Base-by-base conservation (phyloP, 108 stramenopile genomes). In the Stephanodiscus triporus region DNA sequence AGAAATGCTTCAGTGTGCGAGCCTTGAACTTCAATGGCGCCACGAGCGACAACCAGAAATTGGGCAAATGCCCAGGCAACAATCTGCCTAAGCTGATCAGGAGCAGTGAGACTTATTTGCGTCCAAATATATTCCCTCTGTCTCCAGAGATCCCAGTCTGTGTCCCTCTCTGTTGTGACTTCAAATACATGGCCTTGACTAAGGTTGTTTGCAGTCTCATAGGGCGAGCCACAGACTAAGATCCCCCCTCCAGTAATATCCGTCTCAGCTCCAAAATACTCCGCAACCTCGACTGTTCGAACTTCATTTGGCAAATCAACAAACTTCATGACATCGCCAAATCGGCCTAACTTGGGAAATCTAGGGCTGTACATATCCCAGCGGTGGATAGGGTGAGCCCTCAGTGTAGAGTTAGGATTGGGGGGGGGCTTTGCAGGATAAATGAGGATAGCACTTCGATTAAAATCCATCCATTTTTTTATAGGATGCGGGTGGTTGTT, bases 21-120 rank as follows among this genome's bases (percentile, higher is more conserved):
- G 49, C 76, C 68, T 56, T 64, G 16, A 47, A 67, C 40, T 10
- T 50, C 56, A 13, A 68, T 51, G 0, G 76, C 76, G 13, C 50
- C 63, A 42, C 22, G 50, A 14, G 66, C 65, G 10, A 91, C 60
- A 2, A 90, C 89, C 45, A 89, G 78, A 45, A 91, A 74, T 60
- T 90, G 89, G 51, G 73, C 58, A 17, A 95, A 76, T 6, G 87
- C 88, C 82, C 84, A 95, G 9, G 94, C 91, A 23, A 91, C 67
- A 19, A 86, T 61, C 65, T 95, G 94, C 2, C 94, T 77, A 23
- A 95, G 81, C 61, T 95, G 94, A 69, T 92, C 94, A 17, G 75
- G 50, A 3, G 86, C 82, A 10, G 67, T 68, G n/a, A 94, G 73
- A 26, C 80, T 86, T 43, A 90, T 63, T 42, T 80, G 67, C 6